These are phyloP conservation scores for Grosmannia huntii DNA, from an alignment of 2,329 filamentous ascomycete genomes.

Conservation along the genomic window DNA sequence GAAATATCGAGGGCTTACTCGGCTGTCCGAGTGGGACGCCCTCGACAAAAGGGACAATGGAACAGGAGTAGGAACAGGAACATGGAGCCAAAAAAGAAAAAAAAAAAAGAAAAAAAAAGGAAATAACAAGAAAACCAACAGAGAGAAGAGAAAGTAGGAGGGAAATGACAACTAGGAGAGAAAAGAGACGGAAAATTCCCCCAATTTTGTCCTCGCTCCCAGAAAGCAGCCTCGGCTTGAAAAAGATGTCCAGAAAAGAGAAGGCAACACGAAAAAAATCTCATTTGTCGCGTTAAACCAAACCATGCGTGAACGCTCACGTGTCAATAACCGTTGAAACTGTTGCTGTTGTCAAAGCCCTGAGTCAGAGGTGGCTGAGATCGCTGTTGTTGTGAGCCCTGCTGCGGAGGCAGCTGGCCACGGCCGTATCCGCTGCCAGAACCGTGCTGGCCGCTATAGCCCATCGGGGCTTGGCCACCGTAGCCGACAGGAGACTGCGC, in stretches of 20 bases:
- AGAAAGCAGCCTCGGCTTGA: not conserved
- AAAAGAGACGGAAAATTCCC: not conserved
- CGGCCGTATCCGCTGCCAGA: conserved; percentile 44
- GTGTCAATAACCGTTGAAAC: conserved; percentile 1
- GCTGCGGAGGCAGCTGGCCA: not conserved
- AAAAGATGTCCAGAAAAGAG: conserved; percentile 1
- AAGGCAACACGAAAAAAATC: not conserved
- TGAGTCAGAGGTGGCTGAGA: not conserved
- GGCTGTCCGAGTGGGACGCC: not conserved
- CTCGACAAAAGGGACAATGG: not conserved
- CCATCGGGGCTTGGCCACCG: conserved; percentile 56
- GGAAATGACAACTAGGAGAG: not conserved
- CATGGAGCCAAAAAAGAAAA: not conserved
- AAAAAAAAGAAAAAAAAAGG: not conserved
- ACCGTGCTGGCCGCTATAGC: conserved; percentile 59
- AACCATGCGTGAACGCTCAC: conserved; percentile 3
- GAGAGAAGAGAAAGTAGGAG: not conserved
- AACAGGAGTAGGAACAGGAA: not conserved
- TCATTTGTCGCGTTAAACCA: conserved; percentile 3
- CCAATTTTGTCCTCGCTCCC: not conserved
- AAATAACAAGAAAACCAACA: not conserved
- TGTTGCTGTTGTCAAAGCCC: conserved; percentile 2
- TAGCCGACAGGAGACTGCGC: conserved; percentile 50
- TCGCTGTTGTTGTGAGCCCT: not conserved
- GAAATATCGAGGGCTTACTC: not conserved